Evolutionary conservation across 1,284 basidiomycete genomes (phyloP), one percentile per base, ranked within the genome.

Genomic region (Pyrrhoderma noxium): DNA sequence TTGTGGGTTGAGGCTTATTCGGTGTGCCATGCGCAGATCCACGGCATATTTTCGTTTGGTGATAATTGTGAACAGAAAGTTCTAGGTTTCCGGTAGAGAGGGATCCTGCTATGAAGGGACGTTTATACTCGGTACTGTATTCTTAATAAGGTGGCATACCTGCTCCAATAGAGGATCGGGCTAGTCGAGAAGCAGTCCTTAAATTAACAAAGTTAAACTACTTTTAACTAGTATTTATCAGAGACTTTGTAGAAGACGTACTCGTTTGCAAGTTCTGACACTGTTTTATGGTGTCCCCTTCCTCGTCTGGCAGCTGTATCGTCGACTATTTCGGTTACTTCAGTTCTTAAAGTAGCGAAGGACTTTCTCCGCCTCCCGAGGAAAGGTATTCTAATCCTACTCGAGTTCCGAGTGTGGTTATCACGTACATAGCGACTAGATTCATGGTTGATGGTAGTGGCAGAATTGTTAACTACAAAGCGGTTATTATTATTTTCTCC

Each of bases 331-430:
- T 23, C 36, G 18, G 21, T 52, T 11, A 31, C 27, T 5, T 31
- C 11, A 4, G 54, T 35, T 27, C 47, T 25, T 25, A 55, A 21
- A 13, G 49, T 37, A 5, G 50, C 54, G 22, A 55, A 25, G 7
- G 54, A 55, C 50, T 55, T 55, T 22, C 54, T 39, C 27, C 47
- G 45, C 31, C 48, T 52, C 25, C 45, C 50, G 8, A 55, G 42
- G 35, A 55, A 55, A n/a, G 54, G 54, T 18, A 53, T 45, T 2
- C 54, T 44, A 36, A 51, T 52, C 36, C 38, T 50, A 35, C 49
- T 51, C 18, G 44, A 46, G 16, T 21, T 38, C 9, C 44, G 42
- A 5, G 43, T 19, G 25, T 45, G 52, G 14, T 18, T 35, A 18
- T 22, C n/a, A 5, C 22, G 36, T 45, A 31, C 27, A n/a, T 16